Evolutionary conservation across 768 basidiomycete species (phyloP).

Genomic region (Amanita inopinata): DNA sequence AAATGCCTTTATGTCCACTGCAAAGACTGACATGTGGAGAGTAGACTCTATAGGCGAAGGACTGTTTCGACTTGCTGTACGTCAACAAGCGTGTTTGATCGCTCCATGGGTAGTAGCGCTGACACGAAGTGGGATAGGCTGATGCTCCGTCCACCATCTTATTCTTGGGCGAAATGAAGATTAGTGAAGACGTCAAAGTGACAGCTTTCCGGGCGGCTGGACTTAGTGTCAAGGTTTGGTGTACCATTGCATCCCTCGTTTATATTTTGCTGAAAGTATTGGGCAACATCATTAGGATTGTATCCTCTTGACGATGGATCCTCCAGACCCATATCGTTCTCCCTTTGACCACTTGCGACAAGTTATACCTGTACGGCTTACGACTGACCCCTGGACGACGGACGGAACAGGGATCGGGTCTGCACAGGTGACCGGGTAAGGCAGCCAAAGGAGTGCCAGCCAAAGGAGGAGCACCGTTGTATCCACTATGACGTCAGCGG

Average conservation of each 20-base stretch:
- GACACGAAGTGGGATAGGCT: too few species aligned
- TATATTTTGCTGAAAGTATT: slow-evolving; percentile 6
- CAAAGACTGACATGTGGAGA: slow-evolving; percentile 67
- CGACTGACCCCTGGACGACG: slow-evolving; percentile 51
- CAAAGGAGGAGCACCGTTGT: too few species aligned
- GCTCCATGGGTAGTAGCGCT: too few species aligned
- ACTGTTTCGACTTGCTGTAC: slow-evolving; percentile 45
- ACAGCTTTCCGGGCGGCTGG: slow-evolving; percentile 61
- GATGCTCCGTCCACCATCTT: slow-evolving; percentile 53
- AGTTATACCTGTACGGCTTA: slow-evolving; percentile 53
- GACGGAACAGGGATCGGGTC: slow-evolving; percentile 26
- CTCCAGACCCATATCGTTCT: slow-evolving; percentile 43
- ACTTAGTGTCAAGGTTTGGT: slow-evolving; percentile 48
- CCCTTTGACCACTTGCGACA: slow-evolving; percentile 52
- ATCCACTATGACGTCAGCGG: slow-evolving; percentile 5
- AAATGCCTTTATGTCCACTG: slow-evolving; percentile 34
- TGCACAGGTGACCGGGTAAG: neutral
- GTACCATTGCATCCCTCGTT: neutral
- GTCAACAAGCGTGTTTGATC: too few species aligned
- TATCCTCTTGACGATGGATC: slow-evolving; percentile 49
- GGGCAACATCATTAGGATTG: slow-evolving; percentile 43
- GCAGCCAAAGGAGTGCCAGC: too few species aligned
- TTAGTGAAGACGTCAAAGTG: slow-evolving; percentile 37
- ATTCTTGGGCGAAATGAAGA: slow-evolving; percentile 53
- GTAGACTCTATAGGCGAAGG: slow-evolving; percentile 57